These are phyloP conservation scores for Drechslerella coelobrocha DNA, from an alignment of 2,329 filamentous ascomycete genomes.

Conservation along the genomic window DNA sequence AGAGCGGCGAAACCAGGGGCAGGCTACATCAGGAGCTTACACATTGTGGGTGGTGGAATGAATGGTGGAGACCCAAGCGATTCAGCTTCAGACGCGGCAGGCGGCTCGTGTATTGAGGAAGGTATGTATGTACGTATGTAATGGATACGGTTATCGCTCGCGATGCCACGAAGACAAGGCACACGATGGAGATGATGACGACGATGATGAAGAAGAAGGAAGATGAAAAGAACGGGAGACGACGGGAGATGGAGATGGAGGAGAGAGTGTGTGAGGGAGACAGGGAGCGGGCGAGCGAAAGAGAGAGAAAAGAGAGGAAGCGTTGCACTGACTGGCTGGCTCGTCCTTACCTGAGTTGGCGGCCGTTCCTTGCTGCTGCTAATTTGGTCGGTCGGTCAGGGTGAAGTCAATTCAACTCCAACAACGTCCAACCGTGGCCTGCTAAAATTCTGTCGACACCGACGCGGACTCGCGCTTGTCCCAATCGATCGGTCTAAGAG, in stretches of 20 bases:
- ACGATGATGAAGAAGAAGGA: neutral
- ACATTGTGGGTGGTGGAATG: constrained; percentile 37
- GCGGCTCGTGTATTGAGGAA: constrained; percentile 1
- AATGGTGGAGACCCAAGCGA: constrained; percentile 21
- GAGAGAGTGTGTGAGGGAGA: constrained; percentile 3
- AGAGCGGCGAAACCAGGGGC: constrained; percentile 22
- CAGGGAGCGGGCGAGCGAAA: neutral
- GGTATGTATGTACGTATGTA: constrained; percentile 15
- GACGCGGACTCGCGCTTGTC: neutral
- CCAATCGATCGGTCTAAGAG: neutral
- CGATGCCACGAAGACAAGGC: constrained; percentile 28
- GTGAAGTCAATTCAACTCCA: no score
- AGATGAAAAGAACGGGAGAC: constrained; percentile 17
- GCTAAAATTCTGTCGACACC: constrained; percentile 3
- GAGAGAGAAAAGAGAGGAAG: constrained; percentile 7
- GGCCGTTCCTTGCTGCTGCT: constrained; percentile 11
- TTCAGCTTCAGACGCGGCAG: constrained; percentile 22
- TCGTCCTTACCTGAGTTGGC: constrained; percentile 7
- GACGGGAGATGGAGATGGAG: constrained; percentile 22
- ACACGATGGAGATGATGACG: constrained; percentile 20
- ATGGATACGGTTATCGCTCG: constrained; percentile 28
- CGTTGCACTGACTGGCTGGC: neutral
- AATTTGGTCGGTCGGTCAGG: constrained; percentile 44
- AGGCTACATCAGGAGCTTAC: constrained; percentile 33
- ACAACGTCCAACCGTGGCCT: no score